phyloP scores from a whole-genome alignment of 495 filamentous ascomycete species.

The Hyaloscypha variabilis region DNA sequence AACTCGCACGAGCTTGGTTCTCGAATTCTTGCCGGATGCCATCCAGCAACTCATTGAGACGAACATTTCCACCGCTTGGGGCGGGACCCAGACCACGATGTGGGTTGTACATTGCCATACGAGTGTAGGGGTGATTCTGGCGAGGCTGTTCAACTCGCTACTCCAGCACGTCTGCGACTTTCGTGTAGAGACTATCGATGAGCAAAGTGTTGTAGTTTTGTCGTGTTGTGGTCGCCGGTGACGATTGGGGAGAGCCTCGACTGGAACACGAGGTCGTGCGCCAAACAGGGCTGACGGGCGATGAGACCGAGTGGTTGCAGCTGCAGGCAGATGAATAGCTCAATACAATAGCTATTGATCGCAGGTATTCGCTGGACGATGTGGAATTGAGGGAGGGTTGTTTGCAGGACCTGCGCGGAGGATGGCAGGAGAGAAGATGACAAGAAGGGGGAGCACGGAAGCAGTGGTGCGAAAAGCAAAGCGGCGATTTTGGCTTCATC shows the following conservation, averaged over 20 bases:
- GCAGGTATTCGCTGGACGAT: not conserved
- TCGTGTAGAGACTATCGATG: not conserved
- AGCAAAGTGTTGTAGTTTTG: not conserved
- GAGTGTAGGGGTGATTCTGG: not conserved
- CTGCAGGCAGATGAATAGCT: not conserved
- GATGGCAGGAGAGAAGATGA: not conserved
- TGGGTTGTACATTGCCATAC: slow-evolving; percentile 87
- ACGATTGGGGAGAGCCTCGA: not conserved
- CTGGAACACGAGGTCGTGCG: not conserved
- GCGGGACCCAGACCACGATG: slow-evolving; percentile 83
- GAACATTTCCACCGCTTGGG: slow-evolving; percentile 60
- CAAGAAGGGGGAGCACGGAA: not conserved
- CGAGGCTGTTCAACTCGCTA: not conserved
- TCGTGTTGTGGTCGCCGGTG: not conserved
- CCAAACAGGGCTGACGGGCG: slow-evolving; percentile 3
- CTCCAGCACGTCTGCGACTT: not conserved
- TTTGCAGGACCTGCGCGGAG: not conserved
- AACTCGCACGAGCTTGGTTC: slow-evolving; percentile 69
- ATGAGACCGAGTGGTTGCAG: not conserved
- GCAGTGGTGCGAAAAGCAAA: not conserved
- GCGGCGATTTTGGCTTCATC: not conserved
- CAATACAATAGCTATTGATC: slow-evolving; percentile 1
- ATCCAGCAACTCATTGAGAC: slow-evolving; percentile 88
- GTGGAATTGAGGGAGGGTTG: not conserved
- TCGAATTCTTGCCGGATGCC: slow-evolving; percentile 91